Percentiles rank a stretch among this genome's conserved stretches.
Conservation (phyloP, 192 early-diverging fungal genomes). For the Diversispora epigaea region DNA sequence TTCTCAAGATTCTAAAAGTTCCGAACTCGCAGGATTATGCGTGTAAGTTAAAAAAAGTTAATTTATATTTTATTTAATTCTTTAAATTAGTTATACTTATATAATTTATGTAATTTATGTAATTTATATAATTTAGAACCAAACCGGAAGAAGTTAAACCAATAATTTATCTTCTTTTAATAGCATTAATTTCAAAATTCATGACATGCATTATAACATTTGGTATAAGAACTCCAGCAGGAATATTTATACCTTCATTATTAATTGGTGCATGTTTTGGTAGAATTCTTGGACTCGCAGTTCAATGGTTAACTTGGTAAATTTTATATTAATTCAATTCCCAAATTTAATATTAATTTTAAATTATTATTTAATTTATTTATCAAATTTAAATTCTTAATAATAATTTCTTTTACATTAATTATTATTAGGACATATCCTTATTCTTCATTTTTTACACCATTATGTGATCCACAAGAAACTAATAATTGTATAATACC, state of each 20-base stretch:
- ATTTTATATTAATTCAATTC: neutral
- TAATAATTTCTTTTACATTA: neutral
- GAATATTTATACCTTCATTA: constrained; percentile 93
- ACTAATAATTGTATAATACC: constrained; percentile 78
- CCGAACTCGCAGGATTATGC: neutral
- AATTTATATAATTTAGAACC: neutral
- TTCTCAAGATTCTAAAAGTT: neutral
- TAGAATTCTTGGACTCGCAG: constrained; percentile 78
- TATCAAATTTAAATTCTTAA: neutral
- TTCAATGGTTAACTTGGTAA: constrained; percentile 63
- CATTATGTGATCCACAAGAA: constrained; percentile 67
- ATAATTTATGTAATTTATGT: neutral
- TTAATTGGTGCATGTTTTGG: constrained; percentile 91
- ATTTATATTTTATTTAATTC: neutral
- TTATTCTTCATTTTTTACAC: constrained; percentile 64
- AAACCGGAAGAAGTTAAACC: neutral
- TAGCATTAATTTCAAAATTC: constrained; percentile 11
- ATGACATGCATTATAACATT: constrained; percentile 16
- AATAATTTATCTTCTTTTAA: neutral
- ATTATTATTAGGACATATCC: constrained; percentile 48
- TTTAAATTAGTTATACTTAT: neutral
- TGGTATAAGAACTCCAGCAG: constrained; percentile 61
- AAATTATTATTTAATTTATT: neutral
- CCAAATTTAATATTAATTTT: neutral
- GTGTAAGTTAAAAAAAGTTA: neutral